Conservation (phyloP, 768 basidiomycete genomes). For the Galerina marginata region DNA sequence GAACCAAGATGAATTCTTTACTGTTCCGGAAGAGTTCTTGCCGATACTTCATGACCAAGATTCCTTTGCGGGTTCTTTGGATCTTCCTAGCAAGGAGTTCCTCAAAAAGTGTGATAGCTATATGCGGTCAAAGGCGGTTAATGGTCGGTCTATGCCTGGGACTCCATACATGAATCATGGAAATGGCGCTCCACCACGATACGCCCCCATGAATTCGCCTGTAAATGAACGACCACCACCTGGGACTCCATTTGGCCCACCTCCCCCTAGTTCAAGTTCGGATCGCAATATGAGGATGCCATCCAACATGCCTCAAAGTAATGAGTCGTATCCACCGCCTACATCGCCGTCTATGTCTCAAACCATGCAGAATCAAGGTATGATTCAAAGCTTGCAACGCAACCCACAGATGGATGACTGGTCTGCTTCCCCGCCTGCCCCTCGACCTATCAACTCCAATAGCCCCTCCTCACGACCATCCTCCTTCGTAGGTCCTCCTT, state of each 20-base stretch:
- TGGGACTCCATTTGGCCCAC: constrained; percentile 43
- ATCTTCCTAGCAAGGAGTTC: constrained; percentile 93
- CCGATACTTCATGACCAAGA: constrained; percentile 90
- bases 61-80: constrained; percentile 85
- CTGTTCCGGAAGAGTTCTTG: constrained; percentile 90
- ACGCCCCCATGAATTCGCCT: constrained; percentile 42
- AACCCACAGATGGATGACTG: constrained; percentile 49
- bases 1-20: constrained; percentile 94
- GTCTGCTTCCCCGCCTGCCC: constrained; percentile 37
- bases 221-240: constrained; percentile 50
- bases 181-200: constrained; percentile 47
- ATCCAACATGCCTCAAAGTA: constrained; percentile 46
- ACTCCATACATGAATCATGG: constrained; percentile 42
- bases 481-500: constrained; percentile 52
- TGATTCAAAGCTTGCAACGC: constrained; percentile 46
- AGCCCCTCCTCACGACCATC: constrained; percentile 52
- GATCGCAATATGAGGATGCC: constrained; percentile 27
- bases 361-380: constrained; percentile 52
- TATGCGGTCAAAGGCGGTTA: constrained; percentile 69
- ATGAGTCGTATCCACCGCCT: constrained; percentile 40
- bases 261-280: constrained; percentile 33
- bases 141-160: constrained; percentile 53
- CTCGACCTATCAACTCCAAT: constrained; percentile 45
- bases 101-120: constrained; percentile 95
- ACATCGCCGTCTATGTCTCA: constrained; percentile 54